Base-by-base conservation (phyloP, 75 land plant genomes). In the Selaginella moellendorffii region DNA sequence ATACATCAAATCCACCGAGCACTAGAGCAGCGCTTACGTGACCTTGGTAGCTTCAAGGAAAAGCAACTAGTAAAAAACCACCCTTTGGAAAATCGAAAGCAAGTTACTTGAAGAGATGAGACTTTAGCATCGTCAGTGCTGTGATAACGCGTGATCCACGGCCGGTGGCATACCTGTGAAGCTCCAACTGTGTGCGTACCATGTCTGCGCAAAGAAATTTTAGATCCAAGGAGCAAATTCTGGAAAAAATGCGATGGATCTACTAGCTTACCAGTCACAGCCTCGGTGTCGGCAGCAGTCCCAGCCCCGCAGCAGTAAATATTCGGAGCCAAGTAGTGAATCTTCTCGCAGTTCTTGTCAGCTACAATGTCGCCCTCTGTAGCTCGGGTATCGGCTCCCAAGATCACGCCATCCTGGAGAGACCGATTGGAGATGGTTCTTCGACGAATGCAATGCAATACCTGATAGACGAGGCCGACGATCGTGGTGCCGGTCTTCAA, bases 281-380 rank as follows among this genome's bases (percentile, higher is more conserved):
- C 81, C 66, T 95, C 99, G 26, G 99, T 89, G 66, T 95, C 99
- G 29, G 99, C 99, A 65, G 99, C 99, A 63, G 99, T 95, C 61
- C 99, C 99, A 24, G 99, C 99, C 54, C 99, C 99, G 69, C 99
- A 95, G 67, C 96, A 95, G 61, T 83, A 95, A 2, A 95, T 95
- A 31, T 95, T 95, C 0, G 99, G 90, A 20, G 99, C 96, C 73
- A 95, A 79, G 58, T 83, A 86, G 66, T 95, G 99, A 61, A 95
- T 95, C 66, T 95, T 95, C 63, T 95, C 99, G 74, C 99, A 95
- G 61, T 95, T 95, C 76, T 95, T 95, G 59, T 95, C 96, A 69
- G 80, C 76, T 18, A 95, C 99, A 65, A 95, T 95, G 51, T 86
- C 85, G 5, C 99, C 99, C 68, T 88, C 99, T 8, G 99, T 95